Evolutionary conservation across 148 eudicot species (phyloP), one percentile per base, ranked within the genome.

Genomic region (Rhododendron kiyosumense): DNA sequence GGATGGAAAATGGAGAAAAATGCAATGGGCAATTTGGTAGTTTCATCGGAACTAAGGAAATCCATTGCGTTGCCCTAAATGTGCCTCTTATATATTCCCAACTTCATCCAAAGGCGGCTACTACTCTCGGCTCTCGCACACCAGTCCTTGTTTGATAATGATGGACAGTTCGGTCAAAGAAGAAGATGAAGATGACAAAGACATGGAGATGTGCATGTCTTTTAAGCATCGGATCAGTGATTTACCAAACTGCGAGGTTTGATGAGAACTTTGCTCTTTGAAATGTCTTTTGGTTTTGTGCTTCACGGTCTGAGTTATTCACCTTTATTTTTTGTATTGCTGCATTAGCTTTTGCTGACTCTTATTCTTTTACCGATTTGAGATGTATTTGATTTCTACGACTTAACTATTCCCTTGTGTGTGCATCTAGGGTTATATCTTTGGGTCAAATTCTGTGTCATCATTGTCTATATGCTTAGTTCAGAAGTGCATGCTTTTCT

Each of bases 171-270:
- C 43, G 43, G 43, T 41, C 43, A 41, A 41, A 41, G 48, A 4
- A 54, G 48, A 54, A 57, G 73, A 52, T 5, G 15, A 81, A 12
- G 84, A 82, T 30, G 59, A 59, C 7, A 30, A 67, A 82, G 7
- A 41, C 5, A n/a, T 59, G 15, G 41, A 17, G 20, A 82, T 82
- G 20, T 67, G 41, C 22, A 61, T n/a, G 1, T 82, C 22, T 82
- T 82, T 4, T 24, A 1, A 36, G 24, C 41, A n/a, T 61, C 36
- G 34, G 52, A 82, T 63, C 15, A 82, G 34, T 0, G 75, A 82
- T 63, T 61, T 63, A 63, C 84, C 36, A 38, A 36, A 81, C 7
- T 34, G 32, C 38, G 48, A 82, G 75, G 84, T 82, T 82, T 82
- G 75, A 59, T 82, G 75, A 57, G 22, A 61, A 12, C 15, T 38